Evolutionary conservation across 1,139 yeast genomes (phyloP).

Genomic region (Candida tropicalis): DNA sequence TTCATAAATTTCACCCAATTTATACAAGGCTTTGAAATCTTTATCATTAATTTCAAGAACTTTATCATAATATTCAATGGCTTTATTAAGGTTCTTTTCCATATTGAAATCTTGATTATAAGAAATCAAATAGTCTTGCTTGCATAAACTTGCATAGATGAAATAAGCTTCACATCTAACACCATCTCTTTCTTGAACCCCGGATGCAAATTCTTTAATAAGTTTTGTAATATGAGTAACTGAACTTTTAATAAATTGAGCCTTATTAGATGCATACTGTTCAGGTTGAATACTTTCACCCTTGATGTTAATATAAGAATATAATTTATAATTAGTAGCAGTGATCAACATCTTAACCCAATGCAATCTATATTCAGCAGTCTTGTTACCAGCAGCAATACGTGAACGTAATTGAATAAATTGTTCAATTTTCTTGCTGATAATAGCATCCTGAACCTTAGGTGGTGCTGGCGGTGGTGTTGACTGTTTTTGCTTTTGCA

Average conservation of each 20-base stretch:
- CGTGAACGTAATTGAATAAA: conserved; percentile 37
- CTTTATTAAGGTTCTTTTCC: conserved; percentile 31
- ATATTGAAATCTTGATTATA: conserved; percentile 44
- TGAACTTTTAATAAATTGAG: conserved; percentile 42
- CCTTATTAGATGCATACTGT: conserved; percentile 35
- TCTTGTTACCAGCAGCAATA: conserved; percentile 48
- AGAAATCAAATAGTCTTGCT: conserved; percentile 33
- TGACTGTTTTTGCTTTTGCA: conserved; percentile 2
- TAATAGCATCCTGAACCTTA: conserved; percentile 24
- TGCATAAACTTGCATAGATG: conserved; percentile 44
- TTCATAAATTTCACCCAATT: conserved; percentile 46
- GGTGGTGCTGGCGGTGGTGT: conserved; percentile 8
- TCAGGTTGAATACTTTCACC: conserved; percentile 43
- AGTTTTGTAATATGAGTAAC: conserved; percentile 43
- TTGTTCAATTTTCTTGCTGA: conserved; percentile 37
- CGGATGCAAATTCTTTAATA: conserved; percentile 36
- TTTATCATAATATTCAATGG: conserved; percentile 36
- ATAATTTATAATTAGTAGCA: conserved; percentile 45
- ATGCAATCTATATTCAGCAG: conserved; percentile 43
- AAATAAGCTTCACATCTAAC: conserved; percentile 34
- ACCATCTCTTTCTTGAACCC: conserved; percentile 25
- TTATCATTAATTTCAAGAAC: conserved; percentile 36
- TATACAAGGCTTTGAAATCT: conserved; percentile 39
- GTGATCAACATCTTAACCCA: conserved; percentile 50
- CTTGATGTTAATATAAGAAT: conserved; percentile 46